Percentiles rank a stretch among this genome's conserved stretches.
phyloP scores from a whole-genome alignment of 352 stramenopile genomes.

The Globisporangium canariense region DNA sequence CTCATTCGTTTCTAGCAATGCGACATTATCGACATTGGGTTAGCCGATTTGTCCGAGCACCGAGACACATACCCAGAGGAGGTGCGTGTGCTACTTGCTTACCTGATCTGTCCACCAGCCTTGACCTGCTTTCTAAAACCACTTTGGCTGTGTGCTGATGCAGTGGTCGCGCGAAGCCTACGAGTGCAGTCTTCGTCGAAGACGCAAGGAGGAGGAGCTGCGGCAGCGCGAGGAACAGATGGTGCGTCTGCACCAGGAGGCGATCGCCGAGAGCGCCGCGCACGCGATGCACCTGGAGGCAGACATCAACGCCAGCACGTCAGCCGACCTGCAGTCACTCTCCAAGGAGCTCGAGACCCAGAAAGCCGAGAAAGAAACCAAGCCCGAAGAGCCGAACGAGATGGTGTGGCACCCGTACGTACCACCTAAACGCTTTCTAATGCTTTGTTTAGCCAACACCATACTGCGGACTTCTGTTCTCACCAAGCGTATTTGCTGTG shows the following conservation, averaged over 20 bases:
- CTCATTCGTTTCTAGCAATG: slow-evolving; percentile 46
- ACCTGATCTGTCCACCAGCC: background rate
- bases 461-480: background rate
- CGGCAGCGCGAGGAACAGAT: slow-evolving; percentile 68
- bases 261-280: slow-evolving; percentile 65
- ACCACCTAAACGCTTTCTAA: background rate
- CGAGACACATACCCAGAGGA: slow-evolving; percentile 64
- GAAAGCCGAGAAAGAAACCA: slow-evolving; percentile 52
- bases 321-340: slow-evolving; percentile 52
- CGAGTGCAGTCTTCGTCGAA: slow-evolving; percentile 45
- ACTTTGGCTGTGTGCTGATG: background rate
- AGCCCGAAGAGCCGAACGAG: slow-evolving; percentile 60
- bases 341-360: slow-evolving; percentile 57
- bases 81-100: slow-evolving; percentile 25
- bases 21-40: slow-evolving; percentile 75
- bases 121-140: too few species aligned
- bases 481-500: background rate
- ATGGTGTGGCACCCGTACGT: slow-evolving; percentile 85
- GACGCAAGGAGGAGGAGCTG: slow-evolving; percentile 60
- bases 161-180: slow-evolving; percentile 65
- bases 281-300: slow-evolving; percentile 73
- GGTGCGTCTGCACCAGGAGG: slow-evolving; percentile 60
- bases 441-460: background rate
- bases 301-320: slow-evolving; percentile 45
- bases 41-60: slow-evolving; percentile 71